Conservation (phyloP, 352 stramenopile species). For the Hyphochytrium catenoides region DNA sequence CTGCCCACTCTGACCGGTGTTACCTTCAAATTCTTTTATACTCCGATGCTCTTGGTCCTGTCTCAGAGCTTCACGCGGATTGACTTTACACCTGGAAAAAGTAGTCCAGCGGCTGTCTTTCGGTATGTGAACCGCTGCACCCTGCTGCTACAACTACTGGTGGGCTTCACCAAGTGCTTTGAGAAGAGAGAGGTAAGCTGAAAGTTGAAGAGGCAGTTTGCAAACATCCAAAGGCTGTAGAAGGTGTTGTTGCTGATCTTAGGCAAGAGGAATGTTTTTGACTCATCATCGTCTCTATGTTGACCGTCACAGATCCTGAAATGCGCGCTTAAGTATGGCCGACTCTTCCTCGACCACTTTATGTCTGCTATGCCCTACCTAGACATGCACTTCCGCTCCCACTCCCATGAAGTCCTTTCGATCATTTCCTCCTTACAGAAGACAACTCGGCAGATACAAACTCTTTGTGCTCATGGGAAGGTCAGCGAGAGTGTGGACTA, state of each 20-base stretch:
- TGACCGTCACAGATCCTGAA: slow-evolving; percentile 12
- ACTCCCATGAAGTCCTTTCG: slow-evolving; percentile 24
- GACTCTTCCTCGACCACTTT: slow-evolving; percentile 25
- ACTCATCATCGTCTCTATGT: slow-evolving; percentile 1
- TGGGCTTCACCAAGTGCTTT: slow-evolving; percentile 27
- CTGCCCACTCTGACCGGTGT: no score
- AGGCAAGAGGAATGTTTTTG: no score
- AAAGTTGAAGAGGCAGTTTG: no score
- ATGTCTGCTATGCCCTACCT: slow-evolving; percentile 26
- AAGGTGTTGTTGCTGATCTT: no score
- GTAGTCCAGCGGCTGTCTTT: slow-evolving; percentile 14
- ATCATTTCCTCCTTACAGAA: slow-evolving; percentile 26
- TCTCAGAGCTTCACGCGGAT: no score
- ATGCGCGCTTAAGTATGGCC: slow-evolving; percentile 21
- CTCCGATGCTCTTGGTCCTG: no score
- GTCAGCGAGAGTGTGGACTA: no score
- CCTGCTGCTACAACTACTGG: slow-evolving; percentile 30
- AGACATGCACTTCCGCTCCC: slow-evolving; percentile 17
- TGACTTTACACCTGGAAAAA: slow-evolving; percentile 10
- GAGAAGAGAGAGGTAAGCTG: slow-evolving; percentile 17
- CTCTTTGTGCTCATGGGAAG: slow-evolving; percentile 31
- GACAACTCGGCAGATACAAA: slow-evolving; percentile 26
- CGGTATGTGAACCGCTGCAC: slow-evolving; percentile 24
- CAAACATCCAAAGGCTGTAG: no score
- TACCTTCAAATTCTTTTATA: no score